Conservation (phyloP, 2,329 filamentous ascomycete species). For the Venturia effusa region DNA sequence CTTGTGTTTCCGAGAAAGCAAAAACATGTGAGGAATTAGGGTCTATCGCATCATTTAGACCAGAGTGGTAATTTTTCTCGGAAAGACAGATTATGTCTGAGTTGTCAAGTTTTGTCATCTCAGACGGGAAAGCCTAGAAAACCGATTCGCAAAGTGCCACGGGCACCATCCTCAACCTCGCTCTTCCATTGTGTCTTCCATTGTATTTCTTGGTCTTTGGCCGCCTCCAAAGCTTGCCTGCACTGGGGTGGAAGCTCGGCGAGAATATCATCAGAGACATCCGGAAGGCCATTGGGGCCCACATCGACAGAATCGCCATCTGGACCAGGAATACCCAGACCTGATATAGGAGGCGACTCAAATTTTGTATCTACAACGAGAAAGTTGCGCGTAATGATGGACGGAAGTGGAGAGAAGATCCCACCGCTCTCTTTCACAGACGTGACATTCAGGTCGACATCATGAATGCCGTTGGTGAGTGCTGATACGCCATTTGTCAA, state of each 20-base stretch:
- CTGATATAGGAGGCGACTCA: constrained; percentile 46
- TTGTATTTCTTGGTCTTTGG: constrained; percentile 50
- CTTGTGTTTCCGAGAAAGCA: not conserved
- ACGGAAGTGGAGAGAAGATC: constrained; percentile 44
- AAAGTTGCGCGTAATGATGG: constrained; percentile 49
- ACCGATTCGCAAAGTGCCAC: constrained; percentile 36
- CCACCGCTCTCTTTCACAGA: constrained; percentile 16
- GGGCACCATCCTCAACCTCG: constrained; percentile 47
- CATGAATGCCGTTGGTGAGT: constrained; percentile 24
- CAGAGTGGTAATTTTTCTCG: not conserved
- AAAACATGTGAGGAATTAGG: not conserved
- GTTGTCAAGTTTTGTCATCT: not conserved
- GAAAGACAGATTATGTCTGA: not conserved
- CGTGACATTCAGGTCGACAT: constrained; percentile 13
- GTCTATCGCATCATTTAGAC: not conserved
- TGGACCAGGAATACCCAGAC: constrained; percentile 48
- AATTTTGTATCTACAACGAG: constrained; percentile 51
- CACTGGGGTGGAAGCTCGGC: constrained; percentile 60
- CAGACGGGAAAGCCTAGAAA: constrained; percentile 39
- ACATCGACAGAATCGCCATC: constrained; percentile 40
- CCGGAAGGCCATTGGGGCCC: constrained; percentile 46
- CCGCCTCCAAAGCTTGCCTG: constrained; percentile 58
- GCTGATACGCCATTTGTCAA: constrained; percentile 16
- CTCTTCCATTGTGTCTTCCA: constrained; percentile 69
- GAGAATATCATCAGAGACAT: constrained; percentile 53